Evolutionary conservation across 768 basidiomycete species (phyloP), one percentile per base, ranked within the genome.

Genomic region (Phaffia tasmanica): DNA sequence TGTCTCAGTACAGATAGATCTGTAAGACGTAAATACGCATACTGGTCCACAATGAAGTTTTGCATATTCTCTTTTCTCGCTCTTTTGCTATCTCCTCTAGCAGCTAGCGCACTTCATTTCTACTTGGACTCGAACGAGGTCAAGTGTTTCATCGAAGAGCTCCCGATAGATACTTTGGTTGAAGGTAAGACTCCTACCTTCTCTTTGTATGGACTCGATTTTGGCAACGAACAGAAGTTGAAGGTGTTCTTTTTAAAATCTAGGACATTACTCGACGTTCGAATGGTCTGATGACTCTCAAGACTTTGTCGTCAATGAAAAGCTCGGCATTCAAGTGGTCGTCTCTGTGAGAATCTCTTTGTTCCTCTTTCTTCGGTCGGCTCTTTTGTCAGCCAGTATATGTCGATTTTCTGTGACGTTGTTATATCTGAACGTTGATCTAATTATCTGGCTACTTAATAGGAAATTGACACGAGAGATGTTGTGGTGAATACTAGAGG

Each of bases 121-220:
- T 99, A 99, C 75, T 83, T 99, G 66, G 91, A 95, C 75, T 85
- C 91, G 21, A 87, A 89, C 74, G 89, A 95, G 76, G 86, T 87
- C 73, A 83, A 88, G 57, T 99, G 95, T 76, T 98, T 98, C 78
- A 83, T 98, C 67, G 95, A 98, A 74, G 95, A 99, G 76, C 79
- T 98, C 23, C 94, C 95, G 16, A 84, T 85, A 2, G 87, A 94
- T 76, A 97, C 92, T n/a, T 85, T 92, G 32, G 89, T 94, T 48
- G 89, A 95, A 80, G 90, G 93, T 88, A 72, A 68, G 80, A 73
- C 30, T 16, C 27, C n/a, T 50, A 2, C 30, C 4, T 27, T 29
- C 62, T 27, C 5, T 15, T 30, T 29, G 4, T 29, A 30, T 18
- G 57, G 11, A 21, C 27, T 29, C 3, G 14, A 30, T 1, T 21